phyloP scores from a whole-genome alignment of 2,329 filamentous ascomycete species.

The Lithohypha guttulata region DNA sequence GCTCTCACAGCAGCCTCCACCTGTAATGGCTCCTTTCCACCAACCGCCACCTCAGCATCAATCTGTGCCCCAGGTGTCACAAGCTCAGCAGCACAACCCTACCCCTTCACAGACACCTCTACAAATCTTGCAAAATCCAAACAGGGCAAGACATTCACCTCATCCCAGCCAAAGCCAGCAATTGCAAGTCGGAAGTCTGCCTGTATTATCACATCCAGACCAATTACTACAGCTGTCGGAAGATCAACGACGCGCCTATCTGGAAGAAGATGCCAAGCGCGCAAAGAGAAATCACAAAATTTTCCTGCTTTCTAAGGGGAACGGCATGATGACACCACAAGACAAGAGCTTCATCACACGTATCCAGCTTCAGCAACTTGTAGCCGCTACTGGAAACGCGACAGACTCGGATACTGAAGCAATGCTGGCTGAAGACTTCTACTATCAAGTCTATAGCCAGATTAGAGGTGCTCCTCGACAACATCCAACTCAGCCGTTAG shows the following conservation, averaged over 20 bases:
- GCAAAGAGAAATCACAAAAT: constrained; percentile 99
- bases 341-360: constrained; percentile 99
- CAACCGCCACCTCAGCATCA: constrained; percentile 34
- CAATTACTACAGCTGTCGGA: constrained; percentile 69
- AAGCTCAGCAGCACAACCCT: constrained; percentile 35
- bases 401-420: constrained; percentile 71
- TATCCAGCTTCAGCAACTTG: constrained; percentile 92
- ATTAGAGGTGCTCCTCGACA: constrained; percentile 83
- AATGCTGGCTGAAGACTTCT: constrained; percentile 84
- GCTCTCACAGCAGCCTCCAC: constrained; percentile 24
- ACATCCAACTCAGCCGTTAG: constrained; percentile 83
- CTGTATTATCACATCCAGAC: constrained; percentile 56
- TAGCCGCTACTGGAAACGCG: constrained; percentile 80
- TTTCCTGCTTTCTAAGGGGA: constrained; percentile 81
- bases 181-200: constrained; percentile 31
- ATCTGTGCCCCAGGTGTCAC: constrained; percentile 15
- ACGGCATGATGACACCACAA: constrained; percentile 95
- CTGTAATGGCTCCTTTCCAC: constrained; percentile 23
- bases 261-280: constrained; percentile 85
- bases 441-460: constrained; percentile 94
- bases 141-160: constrained; percentile 44
- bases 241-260: constrained; percentile 69
- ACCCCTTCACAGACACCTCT: constrained; percentile 53
- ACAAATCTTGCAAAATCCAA: constrained; percentile 72
- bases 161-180: constrained; percentile 28